These are phyloP conservation scores for Populus trichocarpa DNA, from an alignment of 441 rosid genomes.

Conservation along the genomic window DNA sequence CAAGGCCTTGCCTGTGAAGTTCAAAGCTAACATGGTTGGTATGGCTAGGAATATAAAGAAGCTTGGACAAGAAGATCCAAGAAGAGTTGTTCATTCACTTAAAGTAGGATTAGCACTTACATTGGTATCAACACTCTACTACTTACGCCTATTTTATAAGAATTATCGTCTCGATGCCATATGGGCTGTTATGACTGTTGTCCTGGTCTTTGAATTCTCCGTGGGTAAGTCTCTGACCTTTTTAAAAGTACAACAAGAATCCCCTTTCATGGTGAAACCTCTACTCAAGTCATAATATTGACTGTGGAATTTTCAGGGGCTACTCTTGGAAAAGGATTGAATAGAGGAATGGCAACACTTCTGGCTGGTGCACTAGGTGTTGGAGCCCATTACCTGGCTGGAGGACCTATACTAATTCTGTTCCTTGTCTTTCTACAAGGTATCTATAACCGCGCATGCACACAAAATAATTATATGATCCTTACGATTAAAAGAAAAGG, in stretches of 20 bases:
- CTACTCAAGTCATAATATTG: too few species aligned
- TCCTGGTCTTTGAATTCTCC: slow-evolving; percentile 67
- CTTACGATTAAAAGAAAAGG: neutral
- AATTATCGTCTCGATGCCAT: slow-evolving; percentile 51
- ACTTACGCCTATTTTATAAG: too few species aligned
- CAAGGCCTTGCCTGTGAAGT: slow-evolving; percentile 17
- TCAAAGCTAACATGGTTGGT: slow-evolving; percentile 8
- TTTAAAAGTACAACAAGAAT: neutral
- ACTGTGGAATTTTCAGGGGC: slow-evolving; percentile 21
- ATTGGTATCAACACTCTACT: slow-evolving; percentile 53
- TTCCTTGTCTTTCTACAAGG: slow-evolving; percentile 62
- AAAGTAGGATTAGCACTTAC: slow-evolving; percentile 63
- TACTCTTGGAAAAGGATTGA: slow-evolving; percentile 17
- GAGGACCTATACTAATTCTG: slow-evolving; percentile 55
- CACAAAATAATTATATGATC: neutral
- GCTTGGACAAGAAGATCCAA: slow-evolving; percentile 59
- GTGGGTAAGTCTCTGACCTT: slow-evolving; percentile 41
- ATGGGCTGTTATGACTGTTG: slow-evolving; percentile 81
- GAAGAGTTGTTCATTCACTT: slow-evolving; percentile 57
- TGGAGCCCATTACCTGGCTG: slow-evolving; percentile 63
- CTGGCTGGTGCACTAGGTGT: slow-evolving; percentile 56
- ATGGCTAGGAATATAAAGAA: slow-evolving; percentile 25
- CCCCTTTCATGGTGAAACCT: neutral
- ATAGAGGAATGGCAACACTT: slow-evolving; percentile 1
- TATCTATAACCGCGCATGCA: neutral